phyloP scores from a whole-genome alignment of 768 basidiomycete genomes.

The Termitomyces sp. region DNA sequence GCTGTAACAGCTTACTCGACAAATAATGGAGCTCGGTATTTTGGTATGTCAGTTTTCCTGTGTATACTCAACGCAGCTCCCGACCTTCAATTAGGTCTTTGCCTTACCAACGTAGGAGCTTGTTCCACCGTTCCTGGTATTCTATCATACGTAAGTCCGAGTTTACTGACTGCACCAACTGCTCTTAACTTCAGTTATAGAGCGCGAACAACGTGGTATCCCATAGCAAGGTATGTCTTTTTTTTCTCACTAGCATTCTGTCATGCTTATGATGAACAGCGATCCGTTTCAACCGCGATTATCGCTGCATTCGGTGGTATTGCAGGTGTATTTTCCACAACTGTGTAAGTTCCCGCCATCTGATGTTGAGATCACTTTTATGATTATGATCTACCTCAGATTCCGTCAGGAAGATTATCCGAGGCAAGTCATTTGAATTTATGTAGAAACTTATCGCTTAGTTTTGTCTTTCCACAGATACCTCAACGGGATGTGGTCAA shows the following conservation, averaged over 20 bases:
- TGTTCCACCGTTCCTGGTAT: constrained; percentile 30
- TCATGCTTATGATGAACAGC: constrained; percentile 7
- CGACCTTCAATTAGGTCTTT: constrained; percentile 16
- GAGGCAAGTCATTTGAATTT: constrained; percentile 10
- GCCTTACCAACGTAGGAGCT: constrained; percentile 29
- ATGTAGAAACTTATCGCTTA: neutral
- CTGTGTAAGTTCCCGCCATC: constrained; percentile 18
- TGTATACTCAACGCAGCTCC: neutral
- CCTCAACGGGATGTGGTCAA: constrained; percentile 29
- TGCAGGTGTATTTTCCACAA: constrained; percentile 34
- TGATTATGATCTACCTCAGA: constrained; percentile 1
- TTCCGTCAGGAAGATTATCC: constrained; percentile 30
- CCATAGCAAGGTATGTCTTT: constrained; percentile 23
- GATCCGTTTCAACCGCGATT: constrained; percentile 32
- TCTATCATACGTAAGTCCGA: constrained; percentile 30
- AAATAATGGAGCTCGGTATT: constrained; percentile 24
- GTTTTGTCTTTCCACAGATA: constrained; percentile 5
- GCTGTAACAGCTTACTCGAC: constrained; percentile 24
- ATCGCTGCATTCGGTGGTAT: constrained; percentile 31
- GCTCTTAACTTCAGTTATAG: constrained; percentile 10
- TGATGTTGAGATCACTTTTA: neutral
- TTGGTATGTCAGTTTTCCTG: constrained; percentile 15
- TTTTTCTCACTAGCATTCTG: neutral
- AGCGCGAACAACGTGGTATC: constrained; percentile 30
- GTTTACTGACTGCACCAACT: neutral